phyloP scores from a whole-genome alignment of 306 rosid genomes.

The Lathyrus aphaca region DNA sequence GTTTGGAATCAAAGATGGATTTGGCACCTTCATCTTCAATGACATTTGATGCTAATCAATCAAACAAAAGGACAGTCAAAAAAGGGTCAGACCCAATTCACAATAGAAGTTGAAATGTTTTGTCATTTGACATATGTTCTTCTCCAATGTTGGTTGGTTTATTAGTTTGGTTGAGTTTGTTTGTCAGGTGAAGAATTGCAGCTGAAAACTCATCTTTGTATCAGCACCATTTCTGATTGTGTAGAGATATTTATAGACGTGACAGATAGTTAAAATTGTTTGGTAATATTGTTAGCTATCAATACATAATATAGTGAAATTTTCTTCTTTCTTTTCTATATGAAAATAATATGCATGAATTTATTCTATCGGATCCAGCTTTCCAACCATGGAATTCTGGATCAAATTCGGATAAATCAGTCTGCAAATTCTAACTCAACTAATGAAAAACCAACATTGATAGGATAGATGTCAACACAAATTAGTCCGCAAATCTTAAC shows the following conservation, averaged over 20 bases:
- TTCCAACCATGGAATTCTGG: no score
- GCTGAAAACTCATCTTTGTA: conserved; percentile 46
- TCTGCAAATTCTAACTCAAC: no score
- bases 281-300: conserved; percentile 47
- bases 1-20: conserved; percentile 52
- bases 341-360: background rate
- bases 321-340: conserved; percentile 17
- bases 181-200: conserved; percentile 42
- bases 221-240: conserved; percentile 40
- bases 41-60: conserved; percentile 66
- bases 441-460: no score
- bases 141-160: conserved; percentile 40
- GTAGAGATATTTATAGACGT: conserved; percentile 56
- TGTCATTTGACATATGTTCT: conserved; percentile 32
- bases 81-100: conserved; percentile 95
- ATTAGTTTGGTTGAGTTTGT: conserved; percentile 28
- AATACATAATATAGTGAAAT: conserved; percentile 50
- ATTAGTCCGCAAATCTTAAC: no score
- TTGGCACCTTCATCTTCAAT: conserved; percentile 76
- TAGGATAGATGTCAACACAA: no score
- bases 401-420: no score
- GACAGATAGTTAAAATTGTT: conserved; percentile 35
- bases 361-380: background rate
- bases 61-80: conserved; percentile 70
- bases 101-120: conserved; percentile 68